phyloP scores from a whole-genome alignment of 2,329 filamentous ascomycete species.

The Ophiocordyceps sinensis region DNA sequence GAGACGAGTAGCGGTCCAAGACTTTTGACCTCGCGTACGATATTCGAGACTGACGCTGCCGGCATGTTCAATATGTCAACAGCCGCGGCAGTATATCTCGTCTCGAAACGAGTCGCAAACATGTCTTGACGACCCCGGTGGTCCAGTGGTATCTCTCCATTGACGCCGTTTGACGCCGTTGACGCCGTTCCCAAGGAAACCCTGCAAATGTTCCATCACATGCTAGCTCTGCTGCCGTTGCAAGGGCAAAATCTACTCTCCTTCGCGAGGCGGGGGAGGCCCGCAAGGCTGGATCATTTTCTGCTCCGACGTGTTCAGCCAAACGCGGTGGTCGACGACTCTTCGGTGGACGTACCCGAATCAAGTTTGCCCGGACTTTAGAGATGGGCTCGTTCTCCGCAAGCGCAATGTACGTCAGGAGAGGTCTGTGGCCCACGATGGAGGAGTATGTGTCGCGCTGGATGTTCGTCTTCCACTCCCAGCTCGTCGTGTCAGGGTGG shows the following conservation, averaged over 20 bases:
- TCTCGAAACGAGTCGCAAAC: too few species aligned
- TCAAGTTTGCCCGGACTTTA: conserved; percentile 64
- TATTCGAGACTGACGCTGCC: too few species aligned
- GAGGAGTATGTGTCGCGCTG: conserved; percentile 83
- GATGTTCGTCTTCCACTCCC: conserved; percentile 96
- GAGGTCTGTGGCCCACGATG: conserved; percentile 77
- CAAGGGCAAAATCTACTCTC: conserved; percentile 14
- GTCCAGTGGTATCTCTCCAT: conserved; percentile 1
- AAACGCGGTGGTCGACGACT: not conserved
- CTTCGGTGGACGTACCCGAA: conserved; percentile 42
- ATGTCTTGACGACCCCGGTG: too few species aligned
- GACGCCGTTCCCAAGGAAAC: not conserved
- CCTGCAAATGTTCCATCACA: not conserved
- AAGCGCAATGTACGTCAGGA: conserved; percentile 78
- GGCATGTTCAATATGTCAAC: too few species aligned
- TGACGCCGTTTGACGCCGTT: conserved; percentile 1
- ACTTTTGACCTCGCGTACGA: too few species aligned
- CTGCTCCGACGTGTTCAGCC: conserved; percentile 18
- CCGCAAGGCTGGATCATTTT: conserved; percentile 54
- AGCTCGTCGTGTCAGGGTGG: conserved; percentile 90
- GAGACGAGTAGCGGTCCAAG: not conserved
- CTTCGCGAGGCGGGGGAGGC: conserved; percentile 41
- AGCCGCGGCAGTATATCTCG: too few species aligned
- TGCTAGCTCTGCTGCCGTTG: not conserved
- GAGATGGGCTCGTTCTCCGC: conserved; percentile 75